These are phyloP conservation scores for Candida dajiaensis DNA, from an alignment of 805 yeast genomes.

Conservation along the genomic window DNA sequence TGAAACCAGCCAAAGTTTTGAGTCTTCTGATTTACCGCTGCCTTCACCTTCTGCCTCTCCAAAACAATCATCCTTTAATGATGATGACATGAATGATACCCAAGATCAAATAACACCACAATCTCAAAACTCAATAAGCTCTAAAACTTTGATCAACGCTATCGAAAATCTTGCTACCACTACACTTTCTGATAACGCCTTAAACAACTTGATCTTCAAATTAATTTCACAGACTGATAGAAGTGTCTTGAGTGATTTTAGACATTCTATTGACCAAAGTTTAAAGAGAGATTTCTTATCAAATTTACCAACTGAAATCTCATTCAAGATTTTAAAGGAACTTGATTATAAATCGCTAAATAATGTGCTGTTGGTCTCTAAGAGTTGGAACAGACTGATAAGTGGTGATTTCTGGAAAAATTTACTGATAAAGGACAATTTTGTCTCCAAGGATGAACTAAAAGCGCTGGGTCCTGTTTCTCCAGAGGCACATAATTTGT, in stretches of 20 bases:
- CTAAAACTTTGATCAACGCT: slow-evolving; percentile 6
- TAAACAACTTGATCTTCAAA: slow-evolving; percentile 44
- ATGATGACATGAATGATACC: slow-evolving; percentile 8
- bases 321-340: slow-evolving; percentile 55
- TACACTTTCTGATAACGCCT: slow-evolving; percentile 38
- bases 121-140: background rate
- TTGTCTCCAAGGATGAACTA: slow-evolving; percentile 44
- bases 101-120: slow-evolving; percentile 2
- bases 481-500: slow-evolving; percentile 7
- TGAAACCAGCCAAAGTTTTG: background rate
- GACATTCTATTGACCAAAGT: slow-evolving; percentile 42
- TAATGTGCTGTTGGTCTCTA: slow-evolving; percentile 57
- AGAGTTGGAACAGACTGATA: slow-evolving; percentile 62
- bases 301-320: slow-evolving; percentile 69
- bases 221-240: slow-evolving; percentile 56
- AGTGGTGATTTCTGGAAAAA: slow-evolving; percentile 66
- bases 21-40: slow-evolving; percentile 41
- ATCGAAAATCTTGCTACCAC: slow-evolving; percentile 11
- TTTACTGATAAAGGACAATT: slow-evolving; percentile 55
- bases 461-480: background rate
- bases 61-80: slow-evolving; percentile 28
- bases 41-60: slow-evolving; percentile 70
- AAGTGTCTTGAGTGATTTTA: slow-evolving; percentile 53
- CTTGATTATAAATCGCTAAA: slow-evolving; percentile 61
- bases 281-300: slow-evolving; percentile 70